A percentile compares a stretch with the other conserved stretches of the same genome.
Evolutionary conservation across 805 yeast genomes (phyloP).

Genomic region (Candida orba): DNA sequence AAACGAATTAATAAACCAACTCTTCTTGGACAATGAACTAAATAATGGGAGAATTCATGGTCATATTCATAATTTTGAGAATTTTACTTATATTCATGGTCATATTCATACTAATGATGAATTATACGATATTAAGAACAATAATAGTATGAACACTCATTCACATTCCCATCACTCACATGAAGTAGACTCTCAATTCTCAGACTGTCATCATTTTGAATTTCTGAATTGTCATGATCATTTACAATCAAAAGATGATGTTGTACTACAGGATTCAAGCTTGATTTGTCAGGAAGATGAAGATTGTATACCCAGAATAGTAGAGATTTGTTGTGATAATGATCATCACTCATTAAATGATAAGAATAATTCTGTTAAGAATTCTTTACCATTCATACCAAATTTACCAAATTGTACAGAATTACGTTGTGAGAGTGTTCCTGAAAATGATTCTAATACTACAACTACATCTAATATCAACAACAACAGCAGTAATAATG

Average conservation of each 20-base stretch:
- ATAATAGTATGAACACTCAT: not conserved
- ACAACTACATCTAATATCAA: no score
- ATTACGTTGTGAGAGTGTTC: constrained; percentile 2
- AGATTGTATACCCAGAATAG: constrained; percentile 30
- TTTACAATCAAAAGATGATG: constrained; percentile 6
- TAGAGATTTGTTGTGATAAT: constrained; percentile 36
- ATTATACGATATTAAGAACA: not conserved
- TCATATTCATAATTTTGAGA: constrained; percentile 55
- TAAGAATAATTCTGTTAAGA: not conserved
- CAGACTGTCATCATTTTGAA: constrained; percentile 36
- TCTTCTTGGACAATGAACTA: constrained; percentile 1
- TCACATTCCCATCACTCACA: constrained; percentile 3
- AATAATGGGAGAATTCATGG: constrained; percentile 57
- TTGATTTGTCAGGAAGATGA: constrained; percentile 20
- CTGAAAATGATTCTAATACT: no score
- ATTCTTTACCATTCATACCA: constrained; percentile 4
- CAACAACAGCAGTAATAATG: no score
- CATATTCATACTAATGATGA: constrained; percentile 43
- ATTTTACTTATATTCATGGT: constrained; percentile 61
- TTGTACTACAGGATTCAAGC: constrained; percentile 13
- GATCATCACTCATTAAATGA: constrained; percentile 17
- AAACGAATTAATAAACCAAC: not conserved
- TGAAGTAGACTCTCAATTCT: constrained; percentile 10
- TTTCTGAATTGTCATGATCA: constrained; percentile 32
- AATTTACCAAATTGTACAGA: constrained; percentile 11